Conservation (phyloP, 1,139 yeast species). For the Pichia sp. region DNA sequence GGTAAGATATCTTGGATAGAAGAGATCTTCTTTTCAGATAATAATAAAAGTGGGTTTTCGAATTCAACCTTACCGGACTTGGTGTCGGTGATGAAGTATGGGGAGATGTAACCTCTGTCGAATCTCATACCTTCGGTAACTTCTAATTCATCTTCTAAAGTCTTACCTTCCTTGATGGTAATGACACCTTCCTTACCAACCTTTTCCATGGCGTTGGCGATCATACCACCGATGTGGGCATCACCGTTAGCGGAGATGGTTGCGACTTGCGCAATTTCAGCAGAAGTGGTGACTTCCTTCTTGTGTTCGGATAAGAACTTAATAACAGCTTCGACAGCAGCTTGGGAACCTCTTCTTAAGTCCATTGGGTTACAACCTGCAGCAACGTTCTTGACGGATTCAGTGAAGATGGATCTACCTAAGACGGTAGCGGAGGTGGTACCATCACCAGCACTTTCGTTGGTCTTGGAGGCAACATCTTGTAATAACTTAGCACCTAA, state of each 20-base stretch:
- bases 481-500: conserved; percentile 95
- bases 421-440: conserved; percentile 97
- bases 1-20: conserved; percentile 93
- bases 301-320: conserved; percentile 85
- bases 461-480: conserved; percentile 98
- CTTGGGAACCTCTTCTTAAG: conserved; percentile 97
- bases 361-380: conserved; percentile 99
- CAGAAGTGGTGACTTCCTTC: conserved; percentile 96
- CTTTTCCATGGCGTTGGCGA: conserved; percentile 98
- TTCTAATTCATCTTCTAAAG: conserved; percentile 94
- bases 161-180: conserved; percentile 96
- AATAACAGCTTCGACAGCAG: conserved; percentile 97
- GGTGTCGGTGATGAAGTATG: conserved; percentile 96
- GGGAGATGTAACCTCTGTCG: conserved; percentile 98
- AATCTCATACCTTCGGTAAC: conserved; percentile 99
- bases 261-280: conserved; percentile 98
- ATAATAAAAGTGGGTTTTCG: conserved; percentile 87
- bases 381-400: conserved; percentile 96
- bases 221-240: conserved; percentile 85
- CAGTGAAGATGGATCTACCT: conserved; percentile 97
- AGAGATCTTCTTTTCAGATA: conserved; percentile 94
- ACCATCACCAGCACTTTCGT: conserved; percentile 99
- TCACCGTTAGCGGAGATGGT: conserved; percentile 99
- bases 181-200: conserved; percentile 99
- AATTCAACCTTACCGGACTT: conserved; percentile 97